These are phyloP conservation scores for Botryotinia narcissicola DNA, from an alignment of 2,329 filamentous ascomycete species.

Conservation along the genomic window DNA sequence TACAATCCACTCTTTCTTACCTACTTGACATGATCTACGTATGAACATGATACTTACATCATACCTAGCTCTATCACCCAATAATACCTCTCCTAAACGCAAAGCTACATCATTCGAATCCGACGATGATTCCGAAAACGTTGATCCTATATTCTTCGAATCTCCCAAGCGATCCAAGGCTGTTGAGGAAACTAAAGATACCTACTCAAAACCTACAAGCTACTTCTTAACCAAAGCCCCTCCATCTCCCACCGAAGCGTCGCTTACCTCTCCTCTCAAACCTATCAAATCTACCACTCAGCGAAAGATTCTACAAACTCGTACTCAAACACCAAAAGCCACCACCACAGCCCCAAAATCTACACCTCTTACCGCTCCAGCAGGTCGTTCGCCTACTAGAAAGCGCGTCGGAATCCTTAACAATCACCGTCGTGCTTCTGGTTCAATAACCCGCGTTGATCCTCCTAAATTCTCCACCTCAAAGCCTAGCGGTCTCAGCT, in stretches of 20 bases:
- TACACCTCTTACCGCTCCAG: slow-evolving; percentile 63
- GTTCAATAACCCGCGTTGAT: slow-evolving; percentile 66
- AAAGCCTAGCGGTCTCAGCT: slow-evolving; percentile 54
- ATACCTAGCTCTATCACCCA: slow-evolving; percentile 21
- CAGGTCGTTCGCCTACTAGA: slow-evolving; percentile 76
- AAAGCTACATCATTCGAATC: slow-evolving; percentile 51
- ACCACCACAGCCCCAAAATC: slow-evolving; percentile 46
- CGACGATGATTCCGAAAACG: slow-evolving; percentile 59
- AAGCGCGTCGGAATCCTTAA: slow-evolving; percentile 69
- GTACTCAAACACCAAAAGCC: slow-evolving; percentile 50
- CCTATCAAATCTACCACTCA: slow-evolving; percentile 23
- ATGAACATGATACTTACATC: slow-evolving; percentile 31
- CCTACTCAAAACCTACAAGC: slow-evolving; percentile 18
- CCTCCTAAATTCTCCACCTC: slow-evolving; percentile 56
- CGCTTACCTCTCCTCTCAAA: slow-evolving; percentile 28
- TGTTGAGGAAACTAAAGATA: slow-evolving; percentile 8
- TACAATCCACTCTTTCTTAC: not conserved
- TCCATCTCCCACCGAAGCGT: slow-evolving; percentile 35
- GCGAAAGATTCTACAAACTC: slow-evolving; percentile 50
- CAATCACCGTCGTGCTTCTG: slow-evolving; percentile 59
- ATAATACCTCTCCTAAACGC: slow-evolving; percentile 46
- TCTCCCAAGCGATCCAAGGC: slow-evolving; percentile 49
- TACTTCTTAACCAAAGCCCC: slow-evolving; percentile 38
- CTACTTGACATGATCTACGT: not conserved
- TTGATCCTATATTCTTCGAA: slow-evolving; percentile 54